phyloP scores from a whole-genome alignment of 495 filamentous ascomycete genomes.

The Penicillium argentinense region DNA sequence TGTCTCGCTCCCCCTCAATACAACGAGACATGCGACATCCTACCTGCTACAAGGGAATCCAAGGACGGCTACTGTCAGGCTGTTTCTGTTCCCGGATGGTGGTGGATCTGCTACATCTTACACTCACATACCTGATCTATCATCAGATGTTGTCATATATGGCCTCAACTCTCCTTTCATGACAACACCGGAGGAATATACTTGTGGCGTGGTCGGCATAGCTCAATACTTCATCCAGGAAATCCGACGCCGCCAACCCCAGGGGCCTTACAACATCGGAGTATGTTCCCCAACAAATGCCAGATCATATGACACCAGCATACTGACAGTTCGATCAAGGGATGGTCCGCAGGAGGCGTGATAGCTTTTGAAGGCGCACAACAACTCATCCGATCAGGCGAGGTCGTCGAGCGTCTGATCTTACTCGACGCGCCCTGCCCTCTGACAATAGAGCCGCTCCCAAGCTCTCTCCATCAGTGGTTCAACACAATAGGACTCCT shows the following conservation, averaged over 20 bases:
- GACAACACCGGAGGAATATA: constrained; percentile 52
- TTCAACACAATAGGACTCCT: constrained; percentile 3
- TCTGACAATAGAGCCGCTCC: not conserved
- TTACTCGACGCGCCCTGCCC: constrained; percentile 35
- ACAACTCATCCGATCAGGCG: constrained; percentile 27
- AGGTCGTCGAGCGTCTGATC: constrained; percentile 32
- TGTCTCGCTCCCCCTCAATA: too few species aligned
- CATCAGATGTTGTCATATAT: constrained; percentile 48
- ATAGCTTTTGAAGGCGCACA: constrained; percentile 39
- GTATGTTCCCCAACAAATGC: not conserved
- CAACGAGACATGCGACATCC: not conserved
- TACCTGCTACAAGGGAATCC: not conserved
- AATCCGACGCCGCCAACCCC: constrained; percentile 61
- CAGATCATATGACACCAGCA: not conserved
- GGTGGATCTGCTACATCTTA: constrained; percentile 69
- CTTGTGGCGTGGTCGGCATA: constrained; percentile 21
- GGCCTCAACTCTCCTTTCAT: constrained; percentile 67
- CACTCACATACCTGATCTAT: constrained; percentile 45
- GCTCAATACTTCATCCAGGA: constrained; percentile 57
- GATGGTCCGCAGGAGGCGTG: constrained; percentile 53
- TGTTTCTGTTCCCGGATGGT: constrained; percentile 79
- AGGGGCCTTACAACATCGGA: constrained; percentile 66
- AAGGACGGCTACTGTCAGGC: constrained; percentile 36
- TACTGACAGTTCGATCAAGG: constrained; percentile 29
- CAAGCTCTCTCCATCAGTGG: not conserved